A percentile compares a stretch with the other conserved stretches of the same genome.
phyloP scores from a whole-genome alignment of 2,329 filamentous ascomycete species.

The Ceratocystis cubensis region DNA sequence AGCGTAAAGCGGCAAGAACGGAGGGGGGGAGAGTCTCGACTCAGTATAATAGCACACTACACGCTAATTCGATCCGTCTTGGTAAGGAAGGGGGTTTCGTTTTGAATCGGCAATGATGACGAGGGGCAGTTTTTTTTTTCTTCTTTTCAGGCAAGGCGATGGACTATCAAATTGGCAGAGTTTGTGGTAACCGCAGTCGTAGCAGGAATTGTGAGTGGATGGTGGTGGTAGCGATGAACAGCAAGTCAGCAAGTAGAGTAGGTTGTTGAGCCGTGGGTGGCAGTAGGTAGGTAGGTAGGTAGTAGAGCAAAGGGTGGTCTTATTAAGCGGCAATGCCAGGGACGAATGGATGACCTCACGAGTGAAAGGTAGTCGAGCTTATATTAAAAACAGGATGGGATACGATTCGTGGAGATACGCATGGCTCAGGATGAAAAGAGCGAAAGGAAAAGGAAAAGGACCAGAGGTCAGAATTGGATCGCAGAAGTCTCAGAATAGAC shows the following conservation, averaged over 20 bases:
- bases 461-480: background rate
- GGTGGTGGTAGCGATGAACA: background rate
- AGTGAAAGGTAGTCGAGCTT: background rate
- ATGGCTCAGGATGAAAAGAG: background rate
- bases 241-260: no score
- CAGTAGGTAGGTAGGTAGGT: background rate
- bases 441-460: constrained; percentile 5
- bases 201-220: background rate
- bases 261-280: background rate
- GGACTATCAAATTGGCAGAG: background rate
- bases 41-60: background rate
- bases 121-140: background rate
- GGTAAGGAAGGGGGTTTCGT: background rate
- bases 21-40: background rate
- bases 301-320: background rate
- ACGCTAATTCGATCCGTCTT: background rate
- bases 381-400: background rate
- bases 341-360: background rate
- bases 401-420: background rate
- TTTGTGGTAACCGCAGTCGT: background rate
- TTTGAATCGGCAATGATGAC: background rate
- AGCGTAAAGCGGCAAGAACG: background rate
- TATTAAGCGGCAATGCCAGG: constrained; percentile 4
- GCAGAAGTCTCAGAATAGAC: background rate
- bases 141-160: background rate